Percentiles rank a stretch among this genome's conserved stretches.
Conservation (phyloP, 228 moss, liverwort and hornwort genomes). For the Sphagnum fallax region DNA sequence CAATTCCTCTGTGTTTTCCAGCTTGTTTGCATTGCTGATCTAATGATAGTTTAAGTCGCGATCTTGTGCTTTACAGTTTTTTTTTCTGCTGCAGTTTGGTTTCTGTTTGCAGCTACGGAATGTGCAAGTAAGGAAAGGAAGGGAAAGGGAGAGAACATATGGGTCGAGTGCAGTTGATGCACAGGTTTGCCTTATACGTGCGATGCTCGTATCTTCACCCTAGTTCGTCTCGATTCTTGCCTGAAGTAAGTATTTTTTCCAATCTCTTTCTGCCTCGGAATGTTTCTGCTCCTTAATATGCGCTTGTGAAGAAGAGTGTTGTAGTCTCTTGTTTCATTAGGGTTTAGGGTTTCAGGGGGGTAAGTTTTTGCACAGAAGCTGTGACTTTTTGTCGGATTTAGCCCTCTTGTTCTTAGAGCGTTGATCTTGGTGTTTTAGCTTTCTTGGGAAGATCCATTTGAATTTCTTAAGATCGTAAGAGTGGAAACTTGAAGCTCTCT, state of each 20-base stretch:
- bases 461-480: no score
- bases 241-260: background rate
- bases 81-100: background rate
- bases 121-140: background rate
- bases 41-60: no score
- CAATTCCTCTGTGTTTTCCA: no score
- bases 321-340: background rate
- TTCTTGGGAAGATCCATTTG: no score
- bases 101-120: background rate
- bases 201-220: background rate
- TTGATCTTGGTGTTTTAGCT: background rate
- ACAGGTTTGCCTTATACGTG: background rate
- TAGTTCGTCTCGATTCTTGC: background rate
- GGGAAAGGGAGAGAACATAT: background rate
- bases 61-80: no score
- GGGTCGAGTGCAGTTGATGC: constrained; percentile 6
- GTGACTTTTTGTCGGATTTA: background rate
- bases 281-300: background rate
- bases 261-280: background rate
- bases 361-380: background rate
- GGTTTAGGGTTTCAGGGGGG: background rate
- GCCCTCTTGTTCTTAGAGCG: background rate
- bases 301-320: background rate
- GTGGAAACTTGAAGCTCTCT: no score
- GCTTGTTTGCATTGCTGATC: no score